A percentile compares a stretch with the other conserved stretches of the same genome.
Evolutionary conservation across 2,329 filamentous ascomycete genomes (phyloP).

Genomic region (Trichoderma brevicompactum): DNA sequence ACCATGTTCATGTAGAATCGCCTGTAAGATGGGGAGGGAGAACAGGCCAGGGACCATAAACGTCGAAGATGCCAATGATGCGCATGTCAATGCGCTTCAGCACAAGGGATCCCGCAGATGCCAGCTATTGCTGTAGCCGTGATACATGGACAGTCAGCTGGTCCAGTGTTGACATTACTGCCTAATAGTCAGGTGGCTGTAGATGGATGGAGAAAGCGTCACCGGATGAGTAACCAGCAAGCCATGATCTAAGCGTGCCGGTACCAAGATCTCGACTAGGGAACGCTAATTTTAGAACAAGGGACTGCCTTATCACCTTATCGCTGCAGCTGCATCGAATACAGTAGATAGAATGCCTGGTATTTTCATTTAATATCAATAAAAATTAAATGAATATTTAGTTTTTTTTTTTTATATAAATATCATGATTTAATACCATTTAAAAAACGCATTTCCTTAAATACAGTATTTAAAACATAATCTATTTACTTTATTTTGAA

Average conservation of each 20-base stretch:
- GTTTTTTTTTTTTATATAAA: too few species aligned
- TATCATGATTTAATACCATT: too few species aligned
- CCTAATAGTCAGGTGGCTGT: constrained; percentile 25
- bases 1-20: constrained; percentile 24
- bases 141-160: constrained; percentile 11
- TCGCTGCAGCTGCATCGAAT: not conserved
- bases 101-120: not conserved
- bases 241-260: constrained; percentile 18
- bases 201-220: constrained; percentile 15
- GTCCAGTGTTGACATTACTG: not conserved
- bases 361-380: too few species aligned
- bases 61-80: constrained; percentile 3
- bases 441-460: too few species aligned
- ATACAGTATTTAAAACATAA: not conserved
- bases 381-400: too few species aligned
- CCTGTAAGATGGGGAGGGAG: not conserved
- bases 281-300: constrained; percentile 1
- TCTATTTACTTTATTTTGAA: constrained; percentile 9
- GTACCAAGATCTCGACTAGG: constrained; percentile 12
- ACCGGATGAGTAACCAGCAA: constrained; percentile 2
- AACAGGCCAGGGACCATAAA: constrained; percentile 1
- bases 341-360: too few species aligned
- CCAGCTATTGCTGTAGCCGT: not conserved
- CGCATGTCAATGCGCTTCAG: constrained; percentile 6
- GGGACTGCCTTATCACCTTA: not conserved